A percentile compares a stretch with the other conserved stretches of the same genome.
Conservation (phyloP, 2,329 filamentous ascomycete genomes). For the Ophiostoma tasmaniense region DNA sequence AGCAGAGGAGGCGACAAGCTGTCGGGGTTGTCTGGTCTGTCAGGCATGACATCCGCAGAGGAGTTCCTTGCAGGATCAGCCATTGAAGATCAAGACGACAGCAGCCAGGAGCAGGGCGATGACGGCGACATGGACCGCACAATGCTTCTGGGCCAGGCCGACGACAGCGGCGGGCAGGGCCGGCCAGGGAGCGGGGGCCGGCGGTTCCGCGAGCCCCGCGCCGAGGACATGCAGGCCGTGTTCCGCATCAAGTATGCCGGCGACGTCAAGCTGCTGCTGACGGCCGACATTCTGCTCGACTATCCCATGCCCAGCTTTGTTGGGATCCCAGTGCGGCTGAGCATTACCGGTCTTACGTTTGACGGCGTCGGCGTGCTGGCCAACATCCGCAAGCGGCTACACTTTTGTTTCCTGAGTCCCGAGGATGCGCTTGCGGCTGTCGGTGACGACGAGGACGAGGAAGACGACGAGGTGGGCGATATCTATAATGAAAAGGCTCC, state of each 20-base stretch:
- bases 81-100: constrained; percentile 26
- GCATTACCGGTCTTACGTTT: constrained; percentile 90
- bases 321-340: constrained; percentile 85
- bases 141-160: constrained; percentile 14
- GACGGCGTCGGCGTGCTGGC: constrained; percentile 90
- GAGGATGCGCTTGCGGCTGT: constrained; percentile 78
- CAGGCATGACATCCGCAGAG: constrained; percentile 14
- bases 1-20: constrained; percentile 15
- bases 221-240: constrained; percentile 86
- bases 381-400: constrained; percentile 77
- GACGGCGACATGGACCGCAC: constrained; percentile 22
- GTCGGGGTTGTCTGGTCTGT: not conserved
- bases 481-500: not conserved
- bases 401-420: constrained; percentile 89
- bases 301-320: constrained; percentile 99
- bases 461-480: not conserved
- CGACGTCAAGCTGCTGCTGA: constrained; percentile 78
- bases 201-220: constrained; percentile 55
- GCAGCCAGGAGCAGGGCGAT: constrained; percentile 23
- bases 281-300: constrained; percentile 89
- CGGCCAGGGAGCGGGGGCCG: constrained; percentile 6
- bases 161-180: constrained; percentile 11
- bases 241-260: constrained; percentile 85
- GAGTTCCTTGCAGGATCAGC: constrained; percentile 29
- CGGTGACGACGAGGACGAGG: constrained; percentile 37